A percentile compares a stretch with the other conserved stretches of the same genome.
phyloP scores from a whole-genome alignment of 2,329 filamentous ascomycete species.

The Fusarium pseudograminearum region DNA sequence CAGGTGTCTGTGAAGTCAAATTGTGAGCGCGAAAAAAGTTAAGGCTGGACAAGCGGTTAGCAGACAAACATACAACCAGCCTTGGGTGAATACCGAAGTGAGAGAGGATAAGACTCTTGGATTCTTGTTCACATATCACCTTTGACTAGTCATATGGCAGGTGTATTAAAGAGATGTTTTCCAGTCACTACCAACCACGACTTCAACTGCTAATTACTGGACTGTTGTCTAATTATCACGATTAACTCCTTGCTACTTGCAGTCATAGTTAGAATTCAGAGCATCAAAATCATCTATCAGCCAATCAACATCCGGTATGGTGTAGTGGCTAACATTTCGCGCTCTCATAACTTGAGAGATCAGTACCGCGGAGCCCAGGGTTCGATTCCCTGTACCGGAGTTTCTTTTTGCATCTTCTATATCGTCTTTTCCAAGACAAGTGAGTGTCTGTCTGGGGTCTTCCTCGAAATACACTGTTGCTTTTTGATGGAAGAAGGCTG shows the following conservation, averaged over 20 bases:
- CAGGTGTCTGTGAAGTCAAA: too few species aligned
- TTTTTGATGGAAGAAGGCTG: too few species aligned
- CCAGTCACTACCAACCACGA: fast-evolving
- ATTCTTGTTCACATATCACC: fast-evolving
- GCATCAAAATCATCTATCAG: too few species aligned
- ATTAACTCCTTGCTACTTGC: too few species aligned
- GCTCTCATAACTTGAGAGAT: conserved; percentile 45
- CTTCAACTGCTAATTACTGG: fast-evolving
- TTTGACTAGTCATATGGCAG: fast-evolving
- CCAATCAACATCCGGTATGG: conserved; percentile 46
- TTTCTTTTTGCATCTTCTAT: background rate
- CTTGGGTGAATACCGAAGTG: too few species aligned
- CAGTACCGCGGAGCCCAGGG: conserved; percentile 45
- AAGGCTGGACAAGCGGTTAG: too few species aligned
- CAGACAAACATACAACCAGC: too few species aligned
- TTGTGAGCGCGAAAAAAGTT: too few species aligned
- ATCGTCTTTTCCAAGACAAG: too few species aligned
- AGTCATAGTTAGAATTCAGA: fast-evolving
- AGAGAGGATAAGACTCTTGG: fast-evolving
- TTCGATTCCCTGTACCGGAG: conserved; percentile 49
- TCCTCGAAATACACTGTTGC: too few species aligned
- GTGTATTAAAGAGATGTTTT: fast-evolving
- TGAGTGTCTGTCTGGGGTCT: too few species aligned
- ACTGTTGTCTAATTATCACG: too few species aligned
- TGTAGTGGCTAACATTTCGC: conserved; percentile 53